Base-by-base conservation (phyloP, 352 stramenopile genomes). In the Phytophthora chlamydospora region DNA sequence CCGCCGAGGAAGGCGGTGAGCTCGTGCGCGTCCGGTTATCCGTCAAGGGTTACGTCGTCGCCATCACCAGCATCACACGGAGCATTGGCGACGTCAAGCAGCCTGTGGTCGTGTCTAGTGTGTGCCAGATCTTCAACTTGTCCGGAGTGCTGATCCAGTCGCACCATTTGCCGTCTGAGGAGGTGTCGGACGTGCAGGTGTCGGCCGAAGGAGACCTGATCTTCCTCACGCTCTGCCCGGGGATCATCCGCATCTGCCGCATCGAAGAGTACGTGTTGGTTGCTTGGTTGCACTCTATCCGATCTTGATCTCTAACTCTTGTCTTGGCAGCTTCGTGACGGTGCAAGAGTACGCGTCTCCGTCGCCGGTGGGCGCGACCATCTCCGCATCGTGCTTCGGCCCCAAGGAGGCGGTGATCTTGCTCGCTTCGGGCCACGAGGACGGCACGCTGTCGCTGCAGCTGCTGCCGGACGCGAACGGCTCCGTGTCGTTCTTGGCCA, bases 381-480 rank as follows among this genome's bases (percentile, higher is more conserved):
- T 91, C 27, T 88, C 83, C n/a, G 75, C 83, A 3, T 77, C 58
- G 14, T 80, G 72, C 16, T 77, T 94, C 42, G 88, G 88, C 1
- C 88, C 88, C 6, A 79, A 84, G 35, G 88, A 96, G 60, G 85
- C 88, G 1, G 81, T 89, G 34, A 89, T 95, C 41, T 44, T 96
- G 33, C 62, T 85, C 0, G 84, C 86, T 6, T 86, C 72, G 1
- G 88, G 88, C 4, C 80, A 91, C 56, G 50, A 74, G 7, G 82
- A 96, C 36, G 88, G 88, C 10, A 91, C 84, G 4, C 51, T 95
- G 38, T 85, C 89, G 38, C 59, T 93, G 11, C 83, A 95, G 51
- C 35, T 93, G n/a, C 65, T 96, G 4, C 88, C 88, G 6, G 88
- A 96, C 32, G 86, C 86, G 0, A 88, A 88, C 17, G 85, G 85